These are phyloP conservation scores for Pelargonium fulgidum DNA, from an alignment of 441 rosid species.

Conservation along the genomic window DNA sequence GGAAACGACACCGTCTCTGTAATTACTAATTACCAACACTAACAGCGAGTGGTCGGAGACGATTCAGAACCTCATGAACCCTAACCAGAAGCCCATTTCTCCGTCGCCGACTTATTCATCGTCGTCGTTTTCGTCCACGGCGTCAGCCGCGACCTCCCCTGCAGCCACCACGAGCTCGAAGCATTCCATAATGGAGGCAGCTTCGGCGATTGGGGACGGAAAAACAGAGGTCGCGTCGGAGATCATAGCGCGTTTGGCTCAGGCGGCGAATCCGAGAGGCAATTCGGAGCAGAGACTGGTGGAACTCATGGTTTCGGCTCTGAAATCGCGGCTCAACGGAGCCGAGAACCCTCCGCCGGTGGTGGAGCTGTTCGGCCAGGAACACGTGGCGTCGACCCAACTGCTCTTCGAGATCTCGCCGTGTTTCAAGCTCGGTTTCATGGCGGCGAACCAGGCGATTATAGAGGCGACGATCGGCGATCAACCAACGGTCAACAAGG, in stretches of 20 bases:
- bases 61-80: conserved; percentile 47
- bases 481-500: conserved; percentile 20
- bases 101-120: conserved; percentile 62
- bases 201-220: conserved; percentile 65
- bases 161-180: conserved; percentile 29
- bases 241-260: conserved; percentile 54
- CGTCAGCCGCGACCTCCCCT: conserved; percentile 39
- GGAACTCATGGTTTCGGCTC: conserved; percentile 50
- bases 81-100: conserved; percentile 33
- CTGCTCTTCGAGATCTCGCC: conserved; percentile 62
- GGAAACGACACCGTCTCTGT: conserved; percentile 62
- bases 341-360: conserved; percentile 46
- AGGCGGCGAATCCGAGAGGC: conserved; percentile 41
- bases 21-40: conserved; percentile 49
- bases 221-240: conserved; percentile 48
- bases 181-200: conserved; percentile 54
- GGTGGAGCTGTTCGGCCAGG: conserved; percentile 45
- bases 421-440: conserved; percentile 72
- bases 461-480: conserved; percentile 49
- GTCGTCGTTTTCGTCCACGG: conserved; percentile 53
- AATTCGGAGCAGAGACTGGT: conserved; percentile 68
- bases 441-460: conserved; percentile 80
- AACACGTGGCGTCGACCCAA: conserved; percentile 50
- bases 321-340: conserved; percentile 49
- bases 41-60: conserved; percentile 83